A percentile compares a stretch with the other conserved stretches of the same genome.
Evolutionary conservation across 805 yeast genomes (phyloP).

Genomic region (Candida tibetensis): DNA sequence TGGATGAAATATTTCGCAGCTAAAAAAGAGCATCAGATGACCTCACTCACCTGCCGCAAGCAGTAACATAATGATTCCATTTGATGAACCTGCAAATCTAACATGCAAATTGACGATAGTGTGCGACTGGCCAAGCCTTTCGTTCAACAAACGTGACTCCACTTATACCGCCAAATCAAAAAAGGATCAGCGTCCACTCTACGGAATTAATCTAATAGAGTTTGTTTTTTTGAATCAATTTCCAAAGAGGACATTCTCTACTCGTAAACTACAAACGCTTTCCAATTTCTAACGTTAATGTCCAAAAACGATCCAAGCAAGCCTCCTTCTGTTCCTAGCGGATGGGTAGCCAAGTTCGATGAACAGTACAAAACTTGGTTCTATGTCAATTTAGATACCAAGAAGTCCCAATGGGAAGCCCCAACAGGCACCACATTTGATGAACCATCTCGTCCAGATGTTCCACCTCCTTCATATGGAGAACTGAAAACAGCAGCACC

Average conservation of each 20-base stretch:
- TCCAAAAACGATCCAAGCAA: conserved; percentile 20
- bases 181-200: too few species aligned
- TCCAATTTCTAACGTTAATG: too few species aligned
- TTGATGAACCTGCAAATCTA: neutral
- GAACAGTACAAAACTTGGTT: conserved; percentile 71
- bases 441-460: conserved; percentile 10
- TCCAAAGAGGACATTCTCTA: too few species aligned
- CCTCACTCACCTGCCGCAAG: too few species aligned
- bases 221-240: too few species aligned
- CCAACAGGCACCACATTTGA: conserved; percentile 57
- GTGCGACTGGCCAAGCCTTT: too few species aligned
- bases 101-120: neutral
- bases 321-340: conserved; percentile 57
- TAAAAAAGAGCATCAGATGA: too few species aligned
- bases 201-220: too few species aligned
- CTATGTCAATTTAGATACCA: conserved; percentile 70
- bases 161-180: too few species aligned
- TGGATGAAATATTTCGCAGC: conserved; percentile 46
- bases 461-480: conserved; percentile 7
- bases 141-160: too few species aligned
- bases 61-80: too few species aligned
- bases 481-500: conserved; percentile 6
- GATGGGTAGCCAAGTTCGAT: conserved; percentile 76
- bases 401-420: conserved; percentile 87
- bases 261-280: too few species aligned